These are phyloP conservation scores for Teunomyces barrocoloradensis DNA, from an alignment of 805 yeast genomes.

Conservation along the genomic window DNA sequence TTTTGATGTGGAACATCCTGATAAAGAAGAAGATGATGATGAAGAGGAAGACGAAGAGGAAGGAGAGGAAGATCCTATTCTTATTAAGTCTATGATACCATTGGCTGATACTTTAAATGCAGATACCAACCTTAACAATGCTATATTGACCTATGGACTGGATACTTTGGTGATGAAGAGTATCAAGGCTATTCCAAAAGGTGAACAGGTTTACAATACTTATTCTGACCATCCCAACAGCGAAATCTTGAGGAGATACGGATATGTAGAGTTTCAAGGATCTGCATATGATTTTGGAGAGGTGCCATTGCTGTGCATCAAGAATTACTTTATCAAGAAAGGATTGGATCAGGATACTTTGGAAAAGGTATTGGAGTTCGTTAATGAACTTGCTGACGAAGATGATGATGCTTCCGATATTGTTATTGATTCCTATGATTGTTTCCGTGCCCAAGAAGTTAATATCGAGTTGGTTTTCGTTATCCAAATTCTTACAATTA, in stretches of 20 bases:
- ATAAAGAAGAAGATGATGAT: constrained; percentile 21
- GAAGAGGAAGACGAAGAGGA: constrained; percentile 25
- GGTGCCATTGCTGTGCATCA: constrained; percentile 46
- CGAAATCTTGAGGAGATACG: constrained; percentile 88
- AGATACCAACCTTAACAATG: constrained; percentile 74
- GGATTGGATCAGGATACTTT: constrained; percentile 26
- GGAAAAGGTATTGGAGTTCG: constrained; percentile 31
- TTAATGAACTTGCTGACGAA: constrained; percentile 27
- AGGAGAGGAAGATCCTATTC: constrained; percentile 14
- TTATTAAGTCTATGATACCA: constrained; percentile 83
- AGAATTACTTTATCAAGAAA: constrained; percentile 29
- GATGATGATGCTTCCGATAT: constrained; percentile 42
- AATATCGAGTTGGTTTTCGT: constrained; percentile 57
- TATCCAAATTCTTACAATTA: constrained; percentile 48
- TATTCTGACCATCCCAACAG: constrained; percentile 90
- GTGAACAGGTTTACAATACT: constrained; percentile 80
- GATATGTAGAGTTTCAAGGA: constrained; percentile 76
- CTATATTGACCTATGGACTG: constrained; percentile 55
- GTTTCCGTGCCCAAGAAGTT: constrained; percentile 55
- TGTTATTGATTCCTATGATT: constrained; percentile 58
- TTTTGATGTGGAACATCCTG: constrained; percentile 66
- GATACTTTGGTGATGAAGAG: constrained; percentile 69
- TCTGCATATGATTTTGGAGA: constrained; percentile 83
- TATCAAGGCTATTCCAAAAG: constrained; percentile 53
- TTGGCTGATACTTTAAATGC: constrained; percentile 90